Base-by-base conservation (phyloP, 2,329 filamentous ascomycete species). In the Diaporthe capsici region DNA sequence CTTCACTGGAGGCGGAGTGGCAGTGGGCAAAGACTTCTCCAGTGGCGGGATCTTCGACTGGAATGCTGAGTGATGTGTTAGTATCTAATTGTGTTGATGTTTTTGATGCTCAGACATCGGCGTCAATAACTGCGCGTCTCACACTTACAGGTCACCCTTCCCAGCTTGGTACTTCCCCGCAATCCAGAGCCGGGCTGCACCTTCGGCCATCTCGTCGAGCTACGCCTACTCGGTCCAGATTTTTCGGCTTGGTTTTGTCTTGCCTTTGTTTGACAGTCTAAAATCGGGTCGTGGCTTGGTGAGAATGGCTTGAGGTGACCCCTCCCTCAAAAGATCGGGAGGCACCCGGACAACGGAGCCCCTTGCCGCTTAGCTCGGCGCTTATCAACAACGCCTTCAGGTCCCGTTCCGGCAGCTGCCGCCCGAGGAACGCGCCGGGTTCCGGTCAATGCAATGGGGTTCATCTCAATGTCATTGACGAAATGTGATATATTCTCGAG, bases 1-100 rank as follows among this genome's bases (percentile, higher is more conserved):
- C 86, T 7, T 83, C 76, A 4, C 81, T 44, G 2, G 87, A 88
- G 28, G 88, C 88, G 6, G 85, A 82, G 77, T 89, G 86, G 80
- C 87, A 78, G 79, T 75, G 42, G 15, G 81, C 80, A 77, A 81
- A 79, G 22, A 81, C 74, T n/a, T 76, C 61, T 25, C 79, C 80
- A 1, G 77, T 82, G 3, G 81, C 74, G 5, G 81, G 81, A 58
- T 82, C 75, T 44, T 82, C 80, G 8, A 82, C 74, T 17, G 78
- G 78, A 20, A 82, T 80, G 7, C 81, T 82, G 51, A 37, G 20
- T 47, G 10, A 3, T 20, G 42, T 55, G 9, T 47, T 3, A 37
- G 37, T 25, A 22, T n/a, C 4, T 0, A 13, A 4, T 9, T 34
- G 28, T 22, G 22, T 9, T 12, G 20, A 17, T 47, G 10, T 25